Conservation (phyloP, 179 eudicot genomes). For the Silene vulgaris region DNA sequence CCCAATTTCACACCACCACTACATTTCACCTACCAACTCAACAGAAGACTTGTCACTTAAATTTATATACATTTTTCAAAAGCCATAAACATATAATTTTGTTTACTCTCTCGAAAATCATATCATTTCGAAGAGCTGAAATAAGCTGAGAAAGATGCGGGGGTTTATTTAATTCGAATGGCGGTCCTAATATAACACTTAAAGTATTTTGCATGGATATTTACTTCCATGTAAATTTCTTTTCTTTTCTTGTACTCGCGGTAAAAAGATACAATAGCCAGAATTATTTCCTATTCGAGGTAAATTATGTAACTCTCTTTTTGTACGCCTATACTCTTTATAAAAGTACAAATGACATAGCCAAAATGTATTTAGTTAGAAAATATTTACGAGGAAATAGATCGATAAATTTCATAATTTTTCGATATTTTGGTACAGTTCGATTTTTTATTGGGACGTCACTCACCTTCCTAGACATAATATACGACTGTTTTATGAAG, state of each 20-base stretch:
- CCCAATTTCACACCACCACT: constrained; percentile 47
- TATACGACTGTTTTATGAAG: no score
- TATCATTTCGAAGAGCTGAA: background rate
- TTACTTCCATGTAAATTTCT: constrained; percentile 19
- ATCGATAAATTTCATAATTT: no score
- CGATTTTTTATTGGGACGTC: no score
- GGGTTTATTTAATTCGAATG: background rate
- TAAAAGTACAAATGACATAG: no score
- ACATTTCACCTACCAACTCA: constrained; percentile 65
- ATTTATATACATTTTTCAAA: background rate
- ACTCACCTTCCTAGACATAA: no score
- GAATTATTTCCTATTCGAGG: no score
- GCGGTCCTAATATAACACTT: background rate
- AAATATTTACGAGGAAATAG: no score
- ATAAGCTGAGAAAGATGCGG: background rate
- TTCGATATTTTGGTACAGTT: no score
- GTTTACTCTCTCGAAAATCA: background rate
- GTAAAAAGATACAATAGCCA: background rate
- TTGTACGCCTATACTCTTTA: no score
- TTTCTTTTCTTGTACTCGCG: background rate
- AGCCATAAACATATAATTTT: background rate
- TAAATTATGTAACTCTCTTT: no score
- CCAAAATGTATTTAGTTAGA: no score
- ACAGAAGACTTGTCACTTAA: constrained; percentile 23
- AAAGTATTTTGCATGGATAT: constrained; percentile 23